A percentile compares a stretch with the other conserved stretches of the same genome.
Evolutionary conservation across 208 protist species (phyloP).

Genomic region (Dictyostelium gargantuum): DNA sequence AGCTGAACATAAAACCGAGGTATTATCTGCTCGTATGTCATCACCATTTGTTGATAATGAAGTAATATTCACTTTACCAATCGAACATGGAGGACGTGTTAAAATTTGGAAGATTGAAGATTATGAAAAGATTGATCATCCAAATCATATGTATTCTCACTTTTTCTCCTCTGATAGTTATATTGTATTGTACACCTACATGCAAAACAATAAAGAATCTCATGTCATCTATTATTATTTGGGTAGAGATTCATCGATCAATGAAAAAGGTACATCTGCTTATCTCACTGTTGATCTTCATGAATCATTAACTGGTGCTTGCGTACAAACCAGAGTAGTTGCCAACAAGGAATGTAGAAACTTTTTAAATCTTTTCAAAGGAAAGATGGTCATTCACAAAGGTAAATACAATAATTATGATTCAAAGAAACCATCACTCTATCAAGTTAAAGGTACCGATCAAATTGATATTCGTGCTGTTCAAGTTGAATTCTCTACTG

Average conservation of each 20-base stretch:
- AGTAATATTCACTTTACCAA: background rate
- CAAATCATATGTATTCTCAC: background rate
- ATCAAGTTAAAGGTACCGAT: conserved; percentile 47
- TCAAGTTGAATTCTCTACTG: background rate
- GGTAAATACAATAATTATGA: conserved; percentile 13
- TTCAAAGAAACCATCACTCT: background rate
- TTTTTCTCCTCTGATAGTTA: conserved; percentile 67
- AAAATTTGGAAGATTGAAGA: conserved; percentile 71
- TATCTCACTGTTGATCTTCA: conserved; percentile 63
- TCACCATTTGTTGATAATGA: background rate
- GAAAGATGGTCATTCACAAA: conserved; percentile 57
- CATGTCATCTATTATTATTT: conserved; percentile 71
- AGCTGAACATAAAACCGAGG: background rate
- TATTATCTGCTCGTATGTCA: background rate
- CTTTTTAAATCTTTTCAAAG: conserved; percentile 66
- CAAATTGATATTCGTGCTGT: conserved; percentile 14
- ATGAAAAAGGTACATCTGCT: conserved; percentile 68
- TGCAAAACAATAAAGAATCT: conserved; percentile 62
- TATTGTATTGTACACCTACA: conserved; percentile 65
- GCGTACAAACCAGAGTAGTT: conserved; percentile 52
- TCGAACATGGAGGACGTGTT: background rate
- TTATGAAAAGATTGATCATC: conserved; percentile 61
- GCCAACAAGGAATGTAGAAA: conserved; percentile 65
- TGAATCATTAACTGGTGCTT: conserved; percentile 31
- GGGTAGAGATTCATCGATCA: conserved; percentile 50